Percentiles rank a stretch among this genome's conserved stretches.
These are phyloP conservation scores for Pseudogymnoascus sp. DNA, from an alignment of 2,329 filamentous ascomycete species.

Conservation along the genomic window DNA sequence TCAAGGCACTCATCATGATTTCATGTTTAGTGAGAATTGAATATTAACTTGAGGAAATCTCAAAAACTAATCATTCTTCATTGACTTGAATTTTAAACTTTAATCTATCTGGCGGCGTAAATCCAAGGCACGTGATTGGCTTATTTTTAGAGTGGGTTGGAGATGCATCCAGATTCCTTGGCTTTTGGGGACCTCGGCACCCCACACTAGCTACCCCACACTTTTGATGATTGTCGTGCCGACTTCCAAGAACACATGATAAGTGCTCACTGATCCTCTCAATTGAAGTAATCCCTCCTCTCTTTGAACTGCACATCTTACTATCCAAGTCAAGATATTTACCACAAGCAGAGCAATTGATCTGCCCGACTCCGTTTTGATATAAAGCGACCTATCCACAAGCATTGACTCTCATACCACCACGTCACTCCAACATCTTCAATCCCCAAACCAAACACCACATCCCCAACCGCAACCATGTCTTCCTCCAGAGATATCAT, in stretches of 20 bases:
- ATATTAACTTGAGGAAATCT: neutral
- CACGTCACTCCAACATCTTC: neutral
- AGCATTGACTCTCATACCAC: neutral
- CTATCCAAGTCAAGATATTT: neutral
- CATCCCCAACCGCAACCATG: slow-evolving; percentile 19
- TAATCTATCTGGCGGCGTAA: neutral
- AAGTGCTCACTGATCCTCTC: neutral
- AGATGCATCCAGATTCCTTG: neutral
- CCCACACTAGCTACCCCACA: slow-evolving; percentile 4
- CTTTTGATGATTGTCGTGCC: neutral
- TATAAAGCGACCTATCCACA: neutral
- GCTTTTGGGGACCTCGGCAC: neutral
- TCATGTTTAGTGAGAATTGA: slow-evolving; percentile 7
- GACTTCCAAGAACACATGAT: neutral
- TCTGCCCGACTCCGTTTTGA: neutral
- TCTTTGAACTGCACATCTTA: slow-evolving; percentile 1
- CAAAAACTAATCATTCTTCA: neutral
- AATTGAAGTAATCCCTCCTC: neutral
- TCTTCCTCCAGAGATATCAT: slow-evolving; percentile 42
- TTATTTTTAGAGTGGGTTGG: neutral
- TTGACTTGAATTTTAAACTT: neutral
- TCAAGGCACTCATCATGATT: neutral
- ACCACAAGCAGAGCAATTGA: neutral
- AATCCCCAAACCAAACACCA: neutral
- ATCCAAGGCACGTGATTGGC: neutral